These are phyloP conservation scores for Lathyrus aphaca DNA, from an alignment of 306 rosid genomes.

Conservation along the genomic window DNA sequence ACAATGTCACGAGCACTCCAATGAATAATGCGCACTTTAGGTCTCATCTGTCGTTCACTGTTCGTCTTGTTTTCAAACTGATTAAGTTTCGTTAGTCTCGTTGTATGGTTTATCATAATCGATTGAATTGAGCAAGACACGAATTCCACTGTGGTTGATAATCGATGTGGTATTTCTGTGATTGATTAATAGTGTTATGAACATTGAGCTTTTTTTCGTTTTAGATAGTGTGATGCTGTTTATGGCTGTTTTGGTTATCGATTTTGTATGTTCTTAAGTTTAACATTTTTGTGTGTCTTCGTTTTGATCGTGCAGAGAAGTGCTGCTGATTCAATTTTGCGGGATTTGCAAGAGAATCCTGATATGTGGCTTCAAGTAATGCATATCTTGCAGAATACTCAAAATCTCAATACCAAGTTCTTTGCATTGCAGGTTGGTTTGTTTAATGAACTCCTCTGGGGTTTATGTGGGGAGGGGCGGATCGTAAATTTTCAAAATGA, in stretches of 20 bases:
- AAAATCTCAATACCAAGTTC: conserved; percentile 88
- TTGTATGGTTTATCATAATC: neutral
- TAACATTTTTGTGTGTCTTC: neutral
- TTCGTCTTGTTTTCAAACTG: no score
- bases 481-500: neutral
- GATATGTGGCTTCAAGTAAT: conserved; percentile 99
- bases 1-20: neutral
- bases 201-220: conserved; percentile 5
- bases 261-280: neutral
- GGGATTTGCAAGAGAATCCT: conserved; percentile 89
- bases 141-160: neutral
- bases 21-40: conserved; percentile 15
- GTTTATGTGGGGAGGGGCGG: neutral
- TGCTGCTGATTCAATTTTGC: conserved; percentile 90
- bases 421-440: conserved; percentile 95
- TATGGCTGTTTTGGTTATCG: neutral
- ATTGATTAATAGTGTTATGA: neutral
- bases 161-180: neutral
- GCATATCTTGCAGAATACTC: conserved; percentile 85
- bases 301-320: conserved; percentile 61
- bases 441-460: neutral
- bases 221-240: conserved; percentile 9
- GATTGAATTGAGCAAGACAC: neutral
- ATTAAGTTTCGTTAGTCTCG: no score
- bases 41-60: neutral